These are phyloP conservation scores for Venustampulla echinocandica DNA, from an alignment of 495 filamentous ascomycete species.

Conservation along the genomic window DNA sequence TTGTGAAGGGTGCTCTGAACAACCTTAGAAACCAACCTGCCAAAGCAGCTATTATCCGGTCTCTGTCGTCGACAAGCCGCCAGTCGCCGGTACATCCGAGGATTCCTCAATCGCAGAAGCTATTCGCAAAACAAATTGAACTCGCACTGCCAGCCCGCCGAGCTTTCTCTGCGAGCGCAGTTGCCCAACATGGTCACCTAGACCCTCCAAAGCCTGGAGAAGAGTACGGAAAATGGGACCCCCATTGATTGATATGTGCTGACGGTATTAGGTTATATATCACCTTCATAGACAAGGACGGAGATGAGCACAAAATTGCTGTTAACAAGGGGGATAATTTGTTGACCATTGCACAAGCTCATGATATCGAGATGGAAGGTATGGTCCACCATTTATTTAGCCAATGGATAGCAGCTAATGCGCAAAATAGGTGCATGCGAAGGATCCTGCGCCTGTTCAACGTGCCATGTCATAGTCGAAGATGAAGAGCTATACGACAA, in stretches of 20 bases:
- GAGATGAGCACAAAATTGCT: conserved; percentile 60
- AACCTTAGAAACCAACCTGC: background rate
- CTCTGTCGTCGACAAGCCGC: background rate
- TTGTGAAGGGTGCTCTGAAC: background rate
- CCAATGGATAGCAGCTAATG: background rate
- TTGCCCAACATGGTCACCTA: conserved; percentile 64
- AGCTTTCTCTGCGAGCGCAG: conserved; percentile 55
- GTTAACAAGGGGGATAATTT: conserved; percentile 84
- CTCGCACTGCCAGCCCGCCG: no score
- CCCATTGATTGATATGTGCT: background rate
- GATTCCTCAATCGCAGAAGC: background rate
- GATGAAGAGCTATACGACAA: conserved; percentile 78
- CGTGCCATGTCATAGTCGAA: conserved; percentile 90
- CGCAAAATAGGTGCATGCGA: conserved; percentile 72
- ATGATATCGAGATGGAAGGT: conserved; percentile 98
- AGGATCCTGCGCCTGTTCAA: conserved; percentile 92
- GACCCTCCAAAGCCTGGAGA: conserved; percentile 83
- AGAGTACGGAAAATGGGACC: conserved; percentile 52
- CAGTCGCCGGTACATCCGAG: background rate
- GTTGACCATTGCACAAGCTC: conserved; percentile 84
- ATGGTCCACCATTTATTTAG: conserved; percentile 5
- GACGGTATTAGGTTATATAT: conserved; percentile 61
- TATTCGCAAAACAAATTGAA: no score
- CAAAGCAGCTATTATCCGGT: background rate
- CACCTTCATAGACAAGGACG: conserved; percentile 94